Conservation (phyloP, 1,284 basidiomycete species). For the Cerrena zonata region DNA sequence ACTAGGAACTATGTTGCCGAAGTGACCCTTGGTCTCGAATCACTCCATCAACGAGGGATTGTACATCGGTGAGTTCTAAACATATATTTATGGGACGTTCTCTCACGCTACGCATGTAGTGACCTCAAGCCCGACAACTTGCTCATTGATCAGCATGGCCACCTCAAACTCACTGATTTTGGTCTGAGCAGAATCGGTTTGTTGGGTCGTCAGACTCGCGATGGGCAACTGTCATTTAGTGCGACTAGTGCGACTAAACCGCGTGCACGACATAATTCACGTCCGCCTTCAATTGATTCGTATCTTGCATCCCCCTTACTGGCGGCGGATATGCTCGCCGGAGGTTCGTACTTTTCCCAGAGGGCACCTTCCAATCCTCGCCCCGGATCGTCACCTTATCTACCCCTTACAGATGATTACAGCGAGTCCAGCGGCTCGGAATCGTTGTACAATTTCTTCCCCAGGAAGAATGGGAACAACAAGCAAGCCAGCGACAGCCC, state of each 20-base stretch:
- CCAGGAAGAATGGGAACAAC: constrained; percentile 34
- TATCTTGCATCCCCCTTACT: constrained; percentile 71
- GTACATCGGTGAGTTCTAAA: constrained; percentile 81
- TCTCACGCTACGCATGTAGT: constrained; percentile 38
- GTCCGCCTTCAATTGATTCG: constrained; percentile 79
- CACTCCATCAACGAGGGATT: constrained; percentile 88
- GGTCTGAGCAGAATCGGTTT: constrained; percentile 95
- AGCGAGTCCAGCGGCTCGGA: constrained; percentile 86
- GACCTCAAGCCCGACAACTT: constrained; percentile 98
- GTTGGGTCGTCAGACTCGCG: constrained; percentile 90
- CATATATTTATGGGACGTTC: constrained; percentile 2
- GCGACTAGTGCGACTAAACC: constrained; percentile 37
- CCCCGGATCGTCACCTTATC: constrained; percentile 58
- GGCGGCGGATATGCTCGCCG: constrained; percentile 46
- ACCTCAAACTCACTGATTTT: constrained; percentile 96
- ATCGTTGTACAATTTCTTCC: constrained; percentile 54
- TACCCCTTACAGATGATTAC: constrained; percentile 68
- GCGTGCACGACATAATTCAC: constrained; percentile 59
- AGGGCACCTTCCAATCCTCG: constrained; percentile 54
- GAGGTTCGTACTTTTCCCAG: constrained; percentile 79
- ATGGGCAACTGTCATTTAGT: constrained; percentile 49
- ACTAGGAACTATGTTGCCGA: constrained; percentile 94
- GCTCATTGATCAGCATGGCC: constrained; percentile 92
- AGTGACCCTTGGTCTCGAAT: constrained; percentile 90
- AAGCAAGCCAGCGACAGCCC: constrained; percentile 62